Evolutionary conservation across 495 filamentous ascomycete species (phyloP).

Genomic region (Tuber calosporum): DNA sequence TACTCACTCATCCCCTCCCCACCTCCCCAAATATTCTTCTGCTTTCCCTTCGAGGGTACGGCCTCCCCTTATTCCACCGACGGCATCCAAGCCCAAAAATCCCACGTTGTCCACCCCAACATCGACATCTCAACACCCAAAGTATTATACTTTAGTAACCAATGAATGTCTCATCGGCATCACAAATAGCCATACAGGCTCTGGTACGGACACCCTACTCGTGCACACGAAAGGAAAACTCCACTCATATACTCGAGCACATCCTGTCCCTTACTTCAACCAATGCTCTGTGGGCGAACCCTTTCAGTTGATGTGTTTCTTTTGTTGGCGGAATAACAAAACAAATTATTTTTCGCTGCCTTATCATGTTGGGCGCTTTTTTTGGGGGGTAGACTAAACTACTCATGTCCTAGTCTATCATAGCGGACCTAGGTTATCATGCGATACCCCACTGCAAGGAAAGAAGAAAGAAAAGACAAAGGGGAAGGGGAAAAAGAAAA

Average conservation of each 20-base stretch:
- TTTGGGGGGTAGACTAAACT: neutral
- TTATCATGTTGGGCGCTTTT: neutral
- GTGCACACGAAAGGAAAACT: neutral
- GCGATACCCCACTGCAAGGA: neutral
- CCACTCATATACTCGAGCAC: neutral
- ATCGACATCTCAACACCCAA: conserved; percentile 1
- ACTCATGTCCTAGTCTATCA: neutral
- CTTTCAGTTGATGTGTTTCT: neutral
- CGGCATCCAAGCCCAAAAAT: neutral
- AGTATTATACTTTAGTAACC: neutral
- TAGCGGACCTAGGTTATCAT: neutral
- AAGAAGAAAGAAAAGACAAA: neutral
- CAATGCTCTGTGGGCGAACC: neutral
- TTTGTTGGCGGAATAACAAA: neutral
- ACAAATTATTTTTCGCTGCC: neutral
- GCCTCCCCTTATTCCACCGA: neutral
- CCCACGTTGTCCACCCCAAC: neutral
- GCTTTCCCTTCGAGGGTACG: neutral
- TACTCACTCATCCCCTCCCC: neutral
- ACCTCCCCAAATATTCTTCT: neutral
- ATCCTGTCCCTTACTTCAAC: neutral
- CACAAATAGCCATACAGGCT: neutral
- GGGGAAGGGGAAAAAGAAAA: neutral
- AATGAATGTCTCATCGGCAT: neutral
- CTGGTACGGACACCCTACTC: neutral